Percentiles rank a stretch among this genome's conserved stretches.
Evolutionary conservation across 805 yeast species (phyloP).

Genomic region (Schizosaccharomyces japonicus): DNA sequence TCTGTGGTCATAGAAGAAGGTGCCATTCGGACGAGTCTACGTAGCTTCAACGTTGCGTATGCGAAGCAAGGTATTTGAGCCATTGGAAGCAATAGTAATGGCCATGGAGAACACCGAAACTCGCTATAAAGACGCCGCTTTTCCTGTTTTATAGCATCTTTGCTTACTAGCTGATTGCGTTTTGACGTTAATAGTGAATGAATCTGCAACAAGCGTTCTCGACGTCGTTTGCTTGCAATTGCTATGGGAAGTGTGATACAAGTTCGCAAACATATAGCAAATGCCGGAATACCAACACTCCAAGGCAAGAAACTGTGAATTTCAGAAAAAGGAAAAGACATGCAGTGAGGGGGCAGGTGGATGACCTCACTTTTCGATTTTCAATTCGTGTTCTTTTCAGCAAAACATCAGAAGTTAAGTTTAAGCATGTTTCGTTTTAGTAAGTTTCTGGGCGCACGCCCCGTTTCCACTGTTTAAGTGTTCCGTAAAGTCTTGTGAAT

Average conservation of each 20-base stretch:
- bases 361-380: too few species aligned
- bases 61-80: neutral
- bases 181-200: neutral
- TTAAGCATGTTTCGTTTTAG: too few species aligned
- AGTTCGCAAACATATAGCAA: neutral
- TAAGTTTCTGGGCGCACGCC: too few species aligned
- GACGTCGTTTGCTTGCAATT: neutral
- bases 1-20: constrained; percentile 1
- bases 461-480: too few species aligned
- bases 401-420: too few species aligned
- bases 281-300: neutral
- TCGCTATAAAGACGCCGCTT: neutral
- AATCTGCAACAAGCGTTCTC: neutral
- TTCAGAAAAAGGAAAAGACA: too few species aligned
- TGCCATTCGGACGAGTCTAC: neutral
- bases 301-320: neutral
- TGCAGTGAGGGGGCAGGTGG: too few species aligned
- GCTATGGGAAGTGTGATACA: neutral
- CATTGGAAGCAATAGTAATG: neutral
- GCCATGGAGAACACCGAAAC: neutral
- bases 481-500: too few species aligned
- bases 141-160: neutral
- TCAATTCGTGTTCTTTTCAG: too few species aligned
- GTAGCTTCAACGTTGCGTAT: neutral
- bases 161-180: neutral